Evolutionary conservation across 2,329 filamentous ascomycete genomes (phyloP).

Genomic region (Colletotrichum higginsianum): DNA sequence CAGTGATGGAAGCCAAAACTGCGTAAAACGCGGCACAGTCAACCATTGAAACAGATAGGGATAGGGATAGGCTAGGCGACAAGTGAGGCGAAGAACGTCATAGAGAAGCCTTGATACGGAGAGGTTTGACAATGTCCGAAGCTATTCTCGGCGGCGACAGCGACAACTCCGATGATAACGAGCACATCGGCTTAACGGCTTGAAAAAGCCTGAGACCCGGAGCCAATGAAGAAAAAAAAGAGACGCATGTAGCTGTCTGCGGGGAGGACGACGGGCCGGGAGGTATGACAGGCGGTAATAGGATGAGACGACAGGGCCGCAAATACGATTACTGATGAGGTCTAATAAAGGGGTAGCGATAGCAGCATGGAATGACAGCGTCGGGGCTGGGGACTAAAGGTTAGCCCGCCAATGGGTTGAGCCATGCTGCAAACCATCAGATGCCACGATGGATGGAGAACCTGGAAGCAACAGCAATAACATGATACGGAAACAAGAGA

Average conservation of each 20-base stretch:
- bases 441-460: conserved; percentile 7
- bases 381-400: neutral
- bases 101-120: neutral
- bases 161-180: conserved; percentile 1
- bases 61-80: conserved; percentile 25
- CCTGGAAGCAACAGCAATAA: conserved; percentile 3
- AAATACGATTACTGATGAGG: conserved; percentile 9
- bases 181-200: conserved; percentile 2
- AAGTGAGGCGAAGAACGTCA: neutral
- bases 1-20: conserved; percentile 71
- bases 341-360: neutral
- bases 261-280: conserved; percentile 14
- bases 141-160: neutral
- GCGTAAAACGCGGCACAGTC: conserved; percentile 45
- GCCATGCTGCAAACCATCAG: neutral
- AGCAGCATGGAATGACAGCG: neutral
- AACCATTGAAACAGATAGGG: conserved; percentile 18
- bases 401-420: neutral
- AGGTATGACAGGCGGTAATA: conserved; percentile 3
- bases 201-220: neutral
- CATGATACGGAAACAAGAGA: conserved; percentile 12
- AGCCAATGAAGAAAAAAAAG: neutral
- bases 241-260: conserved; percentile 1
- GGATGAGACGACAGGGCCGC: too few relatives aligned
- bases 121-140: neutral